Base-by-base conservation (phyloP, 192 early-diverging fungal genomes). In the Martensiomyces pterosporus region DNA sequence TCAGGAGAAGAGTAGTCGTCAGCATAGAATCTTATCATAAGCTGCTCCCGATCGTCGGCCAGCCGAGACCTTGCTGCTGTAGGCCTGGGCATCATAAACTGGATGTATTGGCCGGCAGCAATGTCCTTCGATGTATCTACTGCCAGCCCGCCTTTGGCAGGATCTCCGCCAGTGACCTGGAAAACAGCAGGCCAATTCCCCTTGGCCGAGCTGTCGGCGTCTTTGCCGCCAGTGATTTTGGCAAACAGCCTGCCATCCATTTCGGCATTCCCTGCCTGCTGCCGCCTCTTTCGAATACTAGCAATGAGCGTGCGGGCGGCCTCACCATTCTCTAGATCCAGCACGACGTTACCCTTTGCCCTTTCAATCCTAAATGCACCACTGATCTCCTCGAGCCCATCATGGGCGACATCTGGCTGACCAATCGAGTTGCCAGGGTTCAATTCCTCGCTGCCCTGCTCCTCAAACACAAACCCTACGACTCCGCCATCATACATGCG, bases 91-190 rank as follows among this genome's bases (percentile, higher is more conserved):
- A 66, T 57, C 42, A 66, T 40, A 24, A 74, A 74, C 47, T 74
- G 70, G 10, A 74, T 47, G 14, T 17, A 47, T 10, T 52, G 50
- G 22, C 63, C 70, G 0, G 46, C 33, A 6, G 48, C 18, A 6
- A 74, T 49, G 18, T 74, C 70, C 12, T 49, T 50, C 13, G 57
- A 33, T 17, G 70, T 66, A 17, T 67, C 64, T 4, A 74, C 42
- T 0, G 64, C 62, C 34, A 74, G 24, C 6, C 70, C 70, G 25
- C 70, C 70, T 38, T 74, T 65, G 44, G 63, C 64, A 0, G 70
- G 70, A 38, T 58, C 59, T 6, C 70, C 70, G 8, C 70, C 70
- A 24, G 70, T 74, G n/a, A 74, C 55, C 25, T 55, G 64, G 18
- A 61, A 40, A 17, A 74, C 52, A 1, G 37, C 26, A 10, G 60